phyloP scores from a whole-genome alignment of 805 yeast species.

The Suhomyces pyralidae region DNA sequence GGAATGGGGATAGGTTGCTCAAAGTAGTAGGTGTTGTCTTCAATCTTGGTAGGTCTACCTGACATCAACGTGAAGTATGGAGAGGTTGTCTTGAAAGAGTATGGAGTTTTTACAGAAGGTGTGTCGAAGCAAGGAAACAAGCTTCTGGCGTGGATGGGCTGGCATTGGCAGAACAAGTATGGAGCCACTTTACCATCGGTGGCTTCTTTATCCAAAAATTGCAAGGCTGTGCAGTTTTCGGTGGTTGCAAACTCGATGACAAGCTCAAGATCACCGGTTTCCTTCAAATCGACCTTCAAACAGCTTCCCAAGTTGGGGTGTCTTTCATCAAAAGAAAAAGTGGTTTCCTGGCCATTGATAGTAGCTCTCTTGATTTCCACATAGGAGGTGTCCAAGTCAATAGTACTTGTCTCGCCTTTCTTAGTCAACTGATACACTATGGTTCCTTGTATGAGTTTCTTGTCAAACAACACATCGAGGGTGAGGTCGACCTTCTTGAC shows the following conservation, averaged over 20 bases:
- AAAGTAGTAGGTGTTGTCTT: conserved; percentile 18
- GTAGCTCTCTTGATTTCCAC: conserved; percentile 16
- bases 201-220: conserved; percentile 25
- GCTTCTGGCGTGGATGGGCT: conserved; percentile 35
- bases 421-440: conserved; percentile 19
- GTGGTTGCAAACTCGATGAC: conserved; percentile 26
- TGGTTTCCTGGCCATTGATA: conserved; percentile 16
- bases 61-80: conserved; percentile 28
- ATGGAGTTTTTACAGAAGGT: conserved; percentile 30
- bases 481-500: conserved; percentile 19
- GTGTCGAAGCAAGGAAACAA: conserved; percentile 38
- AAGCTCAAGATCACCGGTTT: conserved; percentile 1
- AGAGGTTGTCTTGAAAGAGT: conserved; percentile 23
- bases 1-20: conserved; percentile 37
- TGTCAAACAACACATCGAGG: conserved; percentile 23
- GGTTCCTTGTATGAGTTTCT: conserved; percentile 19
- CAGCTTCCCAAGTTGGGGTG: conserved; percentile 25
- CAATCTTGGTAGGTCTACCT: conserved; percentile 22
- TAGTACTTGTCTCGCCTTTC: not conserved
- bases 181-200: conserved; percentile 31
- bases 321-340: conserved; percentile 12
- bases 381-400: conserved; percentile 28
- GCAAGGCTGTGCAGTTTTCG: conserved; percentile 31
- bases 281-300: conserved; percentile 15
- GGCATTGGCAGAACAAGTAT: conserved; percentile 35